A percentile compares a stretch with the other conserved stretches of the same genome.
Conservation (phyloP, 768 basidiomycete genomes). For the Lactarius sp. region DNA sequence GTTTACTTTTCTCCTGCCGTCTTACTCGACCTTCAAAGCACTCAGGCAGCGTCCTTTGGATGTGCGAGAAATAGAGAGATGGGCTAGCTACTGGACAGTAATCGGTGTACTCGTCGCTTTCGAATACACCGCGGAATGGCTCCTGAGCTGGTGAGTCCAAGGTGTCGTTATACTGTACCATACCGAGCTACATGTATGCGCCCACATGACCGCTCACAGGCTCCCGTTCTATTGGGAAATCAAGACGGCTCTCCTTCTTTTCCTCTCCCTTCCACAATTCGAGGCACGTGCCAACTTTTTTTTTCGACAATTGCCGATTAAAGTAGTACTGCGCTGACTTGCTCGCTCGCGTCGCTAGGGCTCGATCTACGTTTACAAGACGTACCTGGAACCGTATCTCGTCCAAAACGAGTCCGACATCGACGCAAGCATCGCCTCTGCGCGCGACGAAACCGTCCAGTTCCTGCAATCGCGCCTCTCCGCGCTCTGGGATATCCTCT, state of each 20-base stretch:
- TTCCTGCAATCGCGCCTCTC: constrained; percentile 52
- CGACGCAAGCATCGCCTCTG: constrained; percentile 52
- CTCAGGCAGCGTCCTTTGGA: constrained; percentile 47
- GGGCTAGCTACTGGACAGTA: constrained; percentile 61
- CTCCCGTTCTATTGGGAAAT: constrained; percentile 74
- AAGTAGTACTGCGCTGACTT: neutral
- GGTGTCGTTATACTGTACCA: neutral
- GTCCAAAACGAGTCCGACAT: constrained; percentile 52
- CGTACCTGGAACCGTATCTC: constrained; percentile 59
- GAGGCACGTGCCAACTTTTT: constrained; percentile 41
- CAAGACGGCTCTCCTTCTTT: constrained; percentile 63
- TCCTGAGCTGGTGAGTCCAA: constrained; percentile 55
- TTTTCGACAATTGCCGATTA: neutral
- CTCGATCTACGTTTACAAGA: constrained; percentile 58
- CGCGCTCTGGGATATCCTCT: constrained; percentile 45
- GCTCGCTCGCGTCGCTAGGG: constrained; percentile 41
- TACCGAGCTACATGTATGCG: neutral
- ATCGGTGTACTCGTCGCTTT: constrained; percentile 55
- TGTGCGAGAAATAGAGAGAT: constrained; percentile 51
- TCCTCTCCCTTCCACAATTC: constrained; percentile 63
- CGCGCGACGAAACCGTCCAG: constrained; percentile 48
- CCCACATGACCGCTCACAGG: constrained; percentile 38
- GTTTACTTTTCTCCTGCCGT: constrained; percentile 65
- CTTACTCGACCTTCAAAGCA: constrained; percentile 63
- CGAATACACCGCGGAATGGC: constrained; percentile 58